A percentile compares a stretch with the other conserved stretches of the same genome.
Evolutionary conservation across 2,329 filamentous ascomycete species (phyloP).

Genomic region (Stachybotrys chartarum): DNA sequence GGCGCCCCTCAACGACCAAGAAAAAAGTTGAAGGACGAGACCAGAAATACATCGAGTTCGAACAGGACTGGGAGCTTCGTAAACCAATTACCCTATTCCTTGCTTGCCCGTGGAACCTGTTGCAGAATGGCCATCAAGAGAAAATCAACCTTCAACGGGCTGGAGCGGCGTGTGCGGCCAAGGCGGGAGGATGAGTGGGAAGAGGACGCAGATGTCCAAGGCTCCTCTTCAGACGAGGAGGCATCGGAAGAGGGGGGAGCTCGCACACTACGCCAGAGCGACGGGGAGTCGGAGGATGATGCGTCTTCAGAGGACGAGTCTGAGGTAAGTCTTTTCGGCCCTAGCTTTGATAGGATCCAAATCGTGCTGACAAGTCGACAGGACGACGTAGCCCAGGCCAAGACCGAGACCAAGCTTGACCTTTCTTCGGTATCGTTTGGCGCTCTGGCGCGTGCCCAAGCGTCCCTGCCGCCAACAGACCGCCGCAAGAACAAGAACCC

Average conservation of each 20-base stretch:
- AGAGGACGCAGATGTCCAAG: slow-evolving; percentile 20
- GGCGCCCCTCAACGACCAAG: background rate
- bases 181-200: slow-evolving; percentile 37
- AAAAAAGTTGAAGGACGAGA: no score
- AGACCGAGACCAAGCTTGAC: slow-evolving; percentile 30
- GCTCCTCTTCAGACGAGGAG: slow-evolving; percentile 19
- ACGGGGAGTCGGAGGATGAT: slow-evolving; percentile 20
- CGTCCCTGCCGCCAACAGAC: slow-evolving; percentile 42
- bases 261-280: slow-evolving; percentile 1
- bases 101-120: no score
- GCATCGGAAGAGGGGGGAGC: slow-evolving; percentile 19
- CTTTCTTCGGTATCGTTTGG: slow-evolving; percentile 72
- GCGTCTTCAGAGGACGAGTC: background rate
- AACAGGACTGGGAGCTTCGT: no score
- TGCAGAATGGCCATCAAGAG: slow-evolving; percentile 29
- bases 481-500: slow-evolving; percentile 20
- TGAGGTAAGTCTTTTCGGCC: background rate
- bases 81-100: background rate
- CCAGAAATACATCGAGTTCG: no score
- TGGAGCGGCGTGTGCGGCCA: slow-evolving; percentile 36
- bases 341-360: background rate
- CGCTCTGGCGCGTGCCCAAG: slow-evolving; percentile 81
- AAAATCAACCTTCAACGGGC: slow-evolving; percentile 26
- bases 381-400: slow-evolving; percentile 17
- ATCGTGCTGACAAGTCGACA: slow-evolving; percentile 1